Evolutionary conservation across 2,329 filamentous ascomycete species (phyloP).

Genomic region (Ascochyta fabae): DNA sequence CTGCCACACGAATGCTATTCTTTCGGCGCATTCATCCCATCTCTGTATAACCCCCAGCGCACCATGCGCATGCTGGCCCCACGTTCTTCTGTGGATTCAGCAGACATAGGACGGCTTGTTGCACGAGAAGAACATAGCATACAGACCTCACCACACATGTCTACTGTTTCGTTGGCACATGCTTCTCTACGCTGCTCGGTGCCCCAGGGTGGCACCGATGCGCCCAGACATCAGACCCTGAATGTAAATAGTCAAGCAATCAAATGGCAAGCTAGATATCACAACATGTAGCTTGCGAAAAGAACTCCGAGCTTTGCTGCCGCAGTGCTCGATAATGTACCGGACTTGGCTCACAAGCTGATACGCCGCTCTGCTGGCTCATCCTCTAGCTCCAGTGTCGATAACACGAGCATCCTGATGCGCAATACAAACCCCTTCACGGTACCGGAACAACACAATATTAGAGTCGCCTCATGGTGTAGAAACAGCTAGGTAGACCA

Average conservation of each 20-base stretch:
- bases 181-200: conserved; percentile 21
- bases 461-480: conserved; percentile 13
- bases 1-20: conserved; percentile 4
- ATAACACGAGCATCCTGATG: conserved; percentile 38
- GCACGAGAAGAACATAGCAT: not conserved
- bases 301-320: conserved; percentile 25
- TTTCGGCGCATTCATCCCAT: conserved; percentile 25
- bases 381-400: conserved; percentile 30
- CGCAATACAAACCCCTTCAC: conserved; percentile 21
- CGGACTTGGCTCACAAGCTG: conserved; percentile 37
- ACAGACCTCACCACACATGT: not conserved
- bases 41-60: conserved; percentile 14
- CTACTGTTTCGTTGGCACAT: not conserved
- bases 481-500: conserved; percentile 28
- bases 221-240: conserved; percentile 33
- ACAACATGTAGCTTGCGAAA: conserved; percentile 25
- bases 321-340: conserved; percentile 31
- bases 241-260: conserved; percentile 36
- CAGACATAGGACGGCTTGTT: not conserved
- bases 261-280: conserved; percentile 25
- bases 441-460: conserved; percentile 12
- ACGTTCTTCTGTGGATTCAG: conserved; percentile 5
- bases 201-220: conserved; percentile 39
- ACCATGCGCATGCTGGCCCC: not conserved
- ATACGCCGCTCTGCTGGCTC: conserved; percentile 34